A percentile compares a stretch with the other conserved stretches of the same genome.
phyloP scores from a whole-genome alignment of 106 monocot genomes.

The Apostasia ramifera region DNA sequence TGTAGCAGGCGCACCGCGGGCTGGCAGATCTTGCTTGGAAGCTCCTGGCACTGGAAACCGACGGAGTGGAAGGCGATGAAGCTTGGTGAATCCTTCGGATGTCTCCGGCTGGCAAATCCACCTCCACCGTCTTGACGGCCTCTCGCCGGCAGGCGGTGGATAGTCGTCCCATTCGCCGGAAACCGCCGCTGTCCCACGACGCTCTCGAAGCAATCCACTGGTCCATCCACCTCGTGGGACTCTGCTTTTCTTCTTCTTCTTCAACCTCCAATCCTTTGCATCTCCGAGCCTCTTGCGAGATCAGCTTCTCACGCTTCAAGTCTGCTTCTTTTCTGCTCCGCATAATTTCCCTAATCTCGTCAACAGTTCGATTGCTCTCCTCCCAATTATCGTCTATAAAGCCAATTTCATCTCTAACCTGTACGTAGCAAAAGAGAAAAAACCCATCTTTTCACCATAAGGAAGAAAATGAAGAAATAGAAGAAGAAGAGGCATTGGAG shows the following conservation, averaged over 20 bases:
- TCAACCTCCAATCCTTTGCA: constrained; percentile 33
- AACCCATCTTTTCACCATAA: neutral
- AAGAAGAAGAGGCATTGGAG: neutral
- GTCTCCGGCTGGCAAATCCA: constrained; percentile 28
- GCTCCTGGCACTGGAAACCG: constrained; percentile 53
- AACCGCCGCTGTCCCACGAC: constrained; percentile 39
- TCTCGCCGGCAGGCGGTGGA: constrained; percentile 62
- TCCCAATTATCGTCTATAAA: constrained; percentile 57
- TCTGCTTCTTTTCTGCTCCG: constrained; percentile 51
- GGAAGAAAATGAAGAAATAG: neutral
- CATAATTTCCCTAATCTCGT: constrained; percentile 68
- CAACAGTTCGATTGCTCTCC: constrained; percentile 47
- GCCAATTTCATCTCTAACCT: constrained; percentile 64
- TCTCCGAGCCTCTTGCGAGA: constrained; percentile 75
- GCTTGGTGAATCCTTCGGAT: constrained; percentile 6
- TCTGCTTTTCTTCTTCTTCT: constrained; percentile 20
- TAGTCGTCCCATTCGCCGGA: constrained; percentile 41
- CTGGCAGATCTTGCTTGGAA: constrained; percentile 73
- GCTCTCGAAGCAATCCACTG: constrained; percentile 67
- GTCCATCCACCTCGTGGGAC: constrained; percentile 42
- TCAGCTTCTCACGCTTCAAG: constrained; percentile 51
- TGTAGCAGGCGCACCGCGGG: constrained; percentile 33
- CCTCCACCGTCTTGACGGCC: constrained; percentile 78
- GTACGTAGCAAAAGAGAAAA: neutral
- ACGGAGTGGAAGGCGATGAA: constrained; percentile 62